These are phyloP conservation scores for Tuber melanosporum DNA, from an alignment of 495 filamentous ascomycete species.

Conservation along the genomic window DNA sequence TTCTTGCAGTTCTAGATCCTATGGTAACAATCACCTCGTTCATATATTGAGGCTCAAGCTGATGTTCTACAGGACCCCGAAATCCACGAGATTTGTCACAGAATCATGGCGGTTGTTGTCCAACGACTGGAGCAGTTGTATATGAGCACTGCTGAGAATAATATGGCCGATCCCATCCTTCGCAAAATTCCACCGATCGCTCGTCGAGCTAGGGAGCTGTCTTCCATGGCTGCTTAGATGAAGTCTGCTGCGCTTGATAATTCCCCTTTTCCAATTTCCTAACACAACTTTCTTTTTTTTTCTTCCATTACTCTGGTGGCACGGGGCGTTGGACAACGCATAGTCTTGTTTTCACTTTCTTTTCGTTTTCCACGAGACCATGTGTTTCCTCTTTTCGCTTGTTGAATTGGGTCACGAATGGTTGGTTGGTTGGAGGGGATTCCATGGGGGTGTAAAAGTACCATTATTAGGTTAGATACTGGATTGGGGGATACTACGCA, in stretches of 20 bases:
- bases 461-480: background rate
- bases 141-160: slow-evolving; percentile 56
- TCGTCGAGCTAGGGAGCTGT: slow-evolving; percentile 53
- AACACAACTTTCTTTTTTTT: slow-evolving; percentile 24
- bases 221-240: slow-evolving; percentile 35
- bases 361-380: slow-evolving; percentile 4
- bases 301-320: slow-evolving; percentile 18
- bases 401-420: background rate
- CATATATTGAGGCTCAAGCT: slow-evolving; percentile 16
- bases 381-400: background rate
- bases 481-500: background rate
- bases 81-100: slow-evolving; percentile 63
- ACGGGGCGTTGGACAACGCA: slow-evolving; percentile 21
- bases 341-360: slow-evolving; percentile 38
- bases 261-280: slow-evolving; percentile 27
- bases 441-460: background rate
- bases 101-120: slow-evolving; percentile 66
- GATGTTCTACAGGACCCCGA: slow-evolving; percentile 59
- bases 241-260: background rate
- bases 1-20: slow-evolving; percentile 50
- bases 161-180: slow-evolving; percentile 57
- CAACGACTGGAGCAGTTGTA: slow-evolving; percentile 65
- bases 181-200: slow-evolving; percentile 56
- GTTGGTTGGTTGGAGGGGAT: background rate
- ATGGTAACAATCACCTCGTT: slow-evolving; percentile 46